phyloP scores from a whole-genome alignment of 2,329 filamentous ascomycete genomes.

The Ophiostoma perfectum region DNA sequence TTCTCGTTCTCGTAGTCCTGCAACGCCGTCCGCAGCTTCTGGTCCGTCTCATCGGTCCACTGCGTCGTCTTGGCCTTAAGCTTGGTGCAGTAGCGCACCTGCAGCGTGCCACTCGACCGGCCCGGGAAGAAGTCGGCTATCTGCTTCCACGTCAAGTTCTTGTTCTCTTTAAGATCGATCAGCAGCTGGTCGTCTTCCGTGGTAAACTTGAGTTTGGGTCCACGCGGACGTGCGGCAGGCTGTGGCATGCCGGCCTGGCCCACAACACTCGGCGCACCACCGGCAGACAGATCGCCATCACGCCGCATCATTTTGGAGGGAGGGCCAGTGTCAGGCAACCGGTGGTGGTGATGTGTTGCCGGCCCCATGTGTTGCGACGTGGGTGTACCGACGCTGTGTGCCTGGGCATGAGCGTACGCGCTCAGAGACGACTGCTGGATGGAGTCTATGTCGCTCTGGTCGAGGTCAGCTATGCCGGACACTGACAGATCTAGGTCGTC shows the following conservation, averaged over 20 bases:
- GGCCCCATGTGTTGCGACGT: neutral
- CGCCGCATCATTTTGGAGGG: constrained; percentile 62
- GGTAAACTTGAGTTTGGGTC: constrained; percentile 90
- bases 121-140: constrained; percentile 95
- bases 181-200: constrained; percentile 84
- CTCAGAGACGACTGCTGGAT: constrained; percentile 37
- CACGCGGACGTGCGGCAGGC: constrained; percentile 72
- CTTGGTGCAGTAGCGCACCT: constrained; percentile 93
- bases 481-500: constrained; percentile 54
- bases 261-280: constrained; percentile 73
- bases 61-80: constrained; percentile 88
- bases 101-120: constrained; percentile 79
- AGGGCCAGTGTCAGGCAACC: constrained; percentile 65
- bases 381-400: neutral
- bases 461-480: constrained; percentile 45
- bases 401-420: constrained; percentile 27
- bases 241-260: constrained; percentile 81
- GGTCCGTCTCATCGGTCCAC: constrained; percentile 87
- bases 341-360: constrained; percentile 64
- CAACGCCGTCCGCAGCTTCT: constrained; percentile 69
- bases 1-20: constrained; percentile 86
- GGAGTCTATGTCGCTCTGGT: constrained; percentile 50
- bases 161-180: constrained; percentile 88
- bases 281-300: constrained; percentile 41
- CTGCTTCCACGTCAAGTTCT: constrained; percentile 94